phyloP scores from a whole-genome alignment of 2,329 filamentous ascomycete genomes.

The Talaromyces sp. region DNA sequence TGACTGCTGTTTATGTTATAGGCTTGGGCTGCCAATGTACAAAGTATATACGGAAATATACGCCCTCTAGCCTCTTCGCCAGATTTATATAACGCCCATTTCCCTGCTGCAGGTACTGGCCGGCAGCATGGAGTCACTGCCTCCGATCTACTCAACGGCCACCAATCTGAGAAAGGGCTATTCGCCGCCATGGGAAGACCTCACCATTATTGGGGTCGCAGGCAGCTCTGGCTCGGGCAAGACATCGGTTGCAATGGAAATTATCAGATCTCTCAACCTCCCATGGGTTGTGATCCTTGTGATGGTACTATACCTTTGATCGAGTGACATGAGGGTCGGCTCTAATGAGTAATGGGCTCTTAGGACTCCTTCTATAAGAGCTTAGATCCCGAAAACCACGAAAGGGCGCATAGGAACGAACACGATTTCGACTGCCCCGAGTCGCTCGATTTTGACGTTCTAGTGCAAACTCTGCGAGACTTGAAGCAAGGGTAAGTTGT shows the following conservation, averaged over 20 bases:
- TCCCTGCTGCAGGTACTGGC: background rate
- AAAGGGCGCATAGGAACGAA: conserved; percentile 79
- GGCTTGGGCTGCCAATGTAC: conserved; percentile 9
- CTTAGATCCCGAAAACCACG: conserved; percentile 72
- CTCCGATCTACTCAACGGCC: conserved; percentile 31
- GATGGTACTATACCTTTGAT: conserved; percentile 60
- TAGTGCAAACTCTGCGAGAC: conserved; percentile 74
- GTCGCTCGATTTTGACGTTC: conserved; percentile 88
- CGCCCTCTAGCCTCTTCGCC: conserved; percentile 8
- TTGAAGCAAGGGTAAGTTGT: conserved; percentile 79
- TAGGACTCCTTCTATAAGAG: conserved; percentile 98
- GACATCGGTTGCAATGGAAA: conserved; percentile 87
- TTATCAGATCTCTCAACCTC: conserved; percentile 82
- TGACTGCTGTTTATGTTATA: background rate
- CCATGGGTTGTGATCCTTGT: conserved; percentile 98
- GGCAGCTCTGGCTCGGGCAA: conserved; percentile 95
- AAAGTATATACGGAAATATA: conserved; percentile 2
- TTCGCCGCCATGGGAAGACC: conserved; percentile 90
- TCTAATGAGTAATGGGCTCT: conserved; percentile 9
- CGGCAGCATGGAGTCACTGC: conserved; percentile 29
- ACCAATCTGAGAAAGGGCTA: conserved; percentile 55
- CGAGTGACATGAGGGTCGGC: too few species aligned
- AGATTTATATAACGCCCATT: background rate
- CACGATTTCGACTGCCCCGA: conserved; percentile 94
- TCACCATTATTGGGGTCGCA: conserved; percentile 93